phyloP scores from a whole-genome alignment of 495 filamentous ascomycete species.

The Daldinia loculata region DNA sequence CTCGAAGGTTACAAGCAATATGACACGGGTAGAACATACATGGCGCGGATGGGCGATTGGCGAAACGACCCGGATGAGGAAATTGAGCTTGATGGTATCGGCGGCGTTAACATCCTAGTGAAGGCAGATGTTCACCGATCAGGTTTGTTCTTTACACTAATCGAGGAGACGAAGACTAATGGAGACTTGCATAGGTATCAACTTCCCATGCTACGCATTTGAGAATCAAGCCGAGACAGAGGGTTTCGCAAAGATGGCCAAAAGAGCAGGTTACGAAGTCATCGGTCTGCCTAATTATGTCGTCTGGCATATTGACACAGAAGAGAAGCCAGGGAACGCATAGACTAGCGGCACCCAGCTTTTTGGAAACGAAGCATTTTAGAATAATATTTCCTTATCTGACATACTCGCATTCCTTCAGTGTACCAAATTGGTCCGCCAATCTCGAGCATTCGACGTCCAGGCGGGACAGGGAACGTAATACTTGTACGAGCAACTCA shows the following conservation, averaged over 20 bases:
- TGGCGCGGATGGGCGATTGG: slow-evolving; percentile 91
- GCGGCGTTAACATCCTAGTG: slow-evolving; percentile 95
- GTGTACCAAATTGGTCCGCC: slow-evolving; percentile 36
- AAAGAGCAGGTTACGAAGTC: slow-evolving; percentile 93
- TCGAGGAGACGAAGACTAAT: slow-evolving; percentile 17
- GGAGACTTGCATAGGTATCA: slow-evolving; percentile 72
- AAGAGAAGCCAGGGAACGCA: slow-evolving; percentile 90
- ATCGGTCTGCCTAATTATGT: slow-evolving; percentile 95
- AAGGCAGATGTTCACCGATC: slow-evolving; percentile 97
- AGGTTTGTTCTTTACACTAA: slow-evolving; percentile 61
- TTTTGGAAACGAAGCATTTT: slow-evolving; percentile 26
- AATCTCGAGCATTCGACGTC: slow-evolving; percentile 41
- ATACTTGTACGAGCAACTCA: slow-evolving; percentile 52
- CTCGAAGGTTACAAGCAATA: slow-evolving; percentile 85
- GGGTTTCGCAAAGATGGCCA: slow-evolving; percentile 98
- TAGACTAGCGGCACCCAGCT: slow-evolving; percentile 39
- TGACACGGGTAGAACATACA: slow-evolving; percentile 85
- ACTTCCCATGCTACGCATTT: slow-evolving; percentile 96
- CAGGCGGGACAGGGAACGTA: slow-evolving; percentile 44
- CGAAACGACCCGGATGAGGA: slow-evolving; percentile 88
- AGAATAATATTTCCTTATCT: slow-evolving; percentile 27
- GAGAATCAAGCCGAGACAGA: slow-evolving; percentile 99
- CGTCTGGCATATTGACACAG: slow-evolving; percentile 99
- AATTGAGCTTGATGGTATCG: slow-evolving; percentile 92
- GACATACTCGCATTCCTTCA: slow-evolving; percentile 30